Base-by-base conservation (phyloP, 768 basidiomycete species). In the Lentinula guzmanii region DNA sequence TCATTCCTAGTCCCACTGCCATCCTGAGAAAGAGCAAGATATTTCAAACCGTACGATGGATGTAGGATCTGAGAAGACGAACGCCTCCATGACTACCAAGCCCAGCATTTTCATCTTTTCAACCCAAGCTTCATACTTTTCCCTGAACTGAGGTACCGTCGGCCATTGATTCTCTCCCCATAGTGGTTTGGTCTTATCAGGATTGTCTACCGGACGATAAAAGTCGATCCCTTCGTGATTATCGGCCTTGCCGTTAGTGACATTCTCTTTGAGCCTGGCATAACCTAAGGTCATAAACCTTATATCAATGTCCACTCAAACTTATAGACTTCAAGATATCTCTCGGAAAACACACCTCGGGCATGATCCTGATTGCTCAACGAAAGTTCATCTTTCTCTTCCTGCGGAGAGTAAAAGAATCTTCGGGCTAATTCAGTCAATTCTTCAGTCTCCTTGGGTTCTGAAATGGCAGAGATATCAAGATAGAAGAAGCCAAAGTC, bases 91-190 rank as follows among this genome's bases (percentile, higher is more conserved):
- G 15, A 95, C 79, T 9, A 89, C 79, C 70, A 90, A 66, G 2
- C 95, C 95, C 2, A 96, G 75, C 3, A 66, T 74, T 71, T 90
- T 89, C 95, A 96, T 96, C 79, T 90, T 94, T 66, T 84, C 82
- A 2, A 90, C 76, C 93, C 93, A 96, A 5, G 65, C 67, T 61
- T 90, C 85, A 65, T 89, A 90, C 65, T 80, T 86, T 41, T 80
- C 77, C 61, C 71, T 76, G 95, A 94, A 0, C 69, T 72, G 71
- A 28, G 86, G 77, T 2, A 82, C 62, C 2, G 68, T 65, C 0
- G 93, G 94, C 89, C 91, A 96, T 62, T 91, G 93, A 68, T 96
- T 97, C 71, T 86, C 84, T 11, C 94, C 94, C 85, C 89, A 87
- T 0, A 95, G 72, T 0, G 85, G 82, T 57, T 83, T 84, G 8